Evolutionary conservation across 2,329 filamentous ascomycete species (phyloP), one percentile per base, ranked within the genome.

Genomic region (Tolypocladium cylindrosporum): DNA sequence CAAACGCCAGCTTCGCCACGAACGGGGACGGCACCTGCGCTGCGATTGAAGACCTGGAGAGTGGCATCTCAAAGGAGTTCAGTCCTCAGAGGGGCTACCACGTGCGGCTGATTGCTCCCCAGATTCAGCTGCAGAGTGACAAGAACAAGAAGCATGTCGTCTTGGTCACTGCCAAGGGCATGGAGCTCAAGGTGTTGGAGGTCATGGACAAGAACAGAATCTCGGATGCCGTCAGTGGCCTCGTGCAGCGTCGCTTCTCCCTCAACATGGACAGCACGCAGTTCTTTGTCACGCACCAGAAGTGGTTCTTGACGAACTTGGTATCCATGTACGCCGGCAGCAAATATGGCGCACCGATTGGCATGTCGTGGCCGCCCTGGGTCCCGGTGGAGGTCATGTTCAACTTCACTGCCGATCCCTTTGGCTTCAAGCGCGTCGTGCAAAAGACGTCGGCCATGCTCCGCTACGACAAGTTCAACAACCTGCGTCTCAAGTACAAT

Each of bases 331-430:
- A 99, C 70, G 92, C 93, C 27, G 93, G 91, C 56, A 96, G 93
- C 72, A 88, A 86, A 60, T 99, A 99, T 68, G 95, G 95, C 42
- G 88, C 91, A 37, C 85, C 90, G 45, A 81, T 83, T 41, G 91
- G 91, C 11, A 90, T 91, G 3, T 86, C 90, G 19, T 99, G 95
- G 94, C 94, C 94, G 13, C 94, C 94, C 0, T 99, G 94, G 94
- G 90, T 97, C 53, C 94, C 94, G 0, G 88, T 99, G 76, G 94
- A 99, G 74, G 90, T 96, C 65, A 97, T 99, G 88, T 97, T 96
- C 67, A 92, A 97, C 72, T 99, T 97, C 72, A 79, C 93, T 63
- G 82, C 89, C 7, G 92, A 96, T 71, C 93, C 94, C 0, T 96
- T 96, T 67, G 94, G 95, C n/a, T 99, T 99, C 78, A 93, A 93